phyloP scores from a whole-genome alignment of 208 protist genomes.

The Trypanosoma vivax region DNA sequence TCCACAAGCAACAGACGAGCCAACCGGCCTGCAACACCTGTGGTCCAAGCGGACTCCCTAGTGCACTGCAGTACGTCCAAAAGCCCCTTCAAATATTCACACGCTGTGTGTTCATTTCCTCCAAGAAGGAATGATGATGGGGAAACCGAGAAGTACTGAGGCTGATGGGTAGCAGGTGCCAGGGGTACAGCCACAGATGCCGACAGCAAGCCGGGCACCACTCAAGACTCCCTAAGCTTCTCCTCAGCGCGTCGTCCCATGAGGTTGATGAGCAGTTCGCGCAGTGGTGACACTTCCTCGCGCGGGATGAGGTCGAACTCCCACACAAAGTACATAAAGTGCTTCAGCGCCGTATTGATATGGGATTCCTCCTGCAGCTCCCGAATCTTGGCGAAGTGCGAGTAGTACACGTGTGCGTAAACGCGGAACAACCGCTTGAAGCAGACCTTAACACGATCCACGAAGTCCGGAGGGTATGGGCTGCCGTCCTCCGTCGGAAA shows the following conservation, averaged over 20 bases:
- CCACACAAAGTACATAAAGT: constrained; percentile 90
- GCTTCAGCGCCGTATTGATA: constrained; percentile 96
- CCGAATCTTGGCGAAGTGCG: constrained; percentile 95
- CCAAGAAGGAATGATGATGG: too few species aligned
- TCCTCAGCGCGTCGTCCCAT: constrained; percentile 80
- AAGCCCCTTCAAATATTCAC: too few species aligned
- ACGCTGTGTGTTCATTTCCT: too few species aligned
- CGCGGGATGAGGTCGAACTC: constrained; percentile 82
- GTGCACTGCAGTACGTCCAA: too few species aligned
- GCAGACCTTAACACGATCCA: constrained; percentile 91
- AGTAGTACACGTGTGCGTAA: constrained; percentile 99
- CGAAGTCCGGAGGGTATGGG: constrained; percentile 84
- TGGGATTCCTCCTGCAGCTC: constrained; percentile 95
- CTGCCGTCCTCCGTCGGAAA: constrained; percentile 94
- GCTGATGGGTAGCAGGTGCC: too few species aligned
- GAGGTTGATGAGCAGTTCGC: constrained; percentile 75
- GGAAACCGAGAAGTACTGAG: too few species aligned
- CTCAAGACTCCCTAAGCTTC: constrained; percentile 25
- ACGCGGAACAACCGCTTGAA: constrained; percentile 98
- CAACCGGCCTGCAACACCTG: too few species aligned
- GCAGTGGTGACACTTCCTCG: constrained; percentile 73
- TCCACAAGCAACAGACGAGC: too few species aligned
- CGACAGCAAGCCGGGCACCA: neutral
- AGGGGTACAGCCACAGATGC: neutral
- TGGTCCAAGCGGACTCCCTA: too few species aligned